Evolutionary conservation across 768 basidiomycete species (phyloP), one percentile per base, ranked within the genome.

Genomic region (Hygrocybe coccinea): DNA sequence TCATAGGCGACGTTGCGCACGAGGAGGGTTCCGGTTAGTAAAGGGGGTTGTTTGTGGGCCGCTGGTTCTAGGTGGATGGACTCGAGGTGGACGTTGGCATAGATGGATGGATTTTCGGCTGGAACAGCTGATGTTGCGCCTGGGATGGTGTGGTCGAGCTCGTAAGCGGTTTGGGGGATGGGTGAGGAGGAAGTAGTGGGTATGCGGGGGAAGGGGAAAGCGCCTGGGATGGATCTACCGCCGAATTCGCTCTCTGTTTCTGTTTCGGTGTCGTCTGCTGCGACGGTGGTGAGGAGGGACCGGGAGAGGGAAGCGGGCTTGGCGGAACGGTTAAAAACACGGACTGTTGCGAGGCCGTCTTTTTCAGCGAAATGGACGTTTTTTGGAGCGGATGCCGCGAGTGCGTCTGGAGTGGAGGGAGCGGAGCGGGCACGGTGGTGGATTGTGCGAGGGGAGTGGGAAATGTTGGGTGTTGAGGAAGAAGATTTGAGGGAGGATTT

Each of bases 361-460:
- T 80, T 78, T 56, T 81, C 75, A 48, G 91, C 88, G 62, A 97
- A 98, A 66, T 95, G 94, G 0, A 97, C 95, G 50, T 84, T 87
- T 74, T 95, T 95, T 1, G 80, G 82, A 50, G 54, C 2, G 51
- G 47, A n/a, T 29, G 54, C 29, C 50, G 56, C 29, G 25, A 57
- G 11, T 35, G 47, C 47, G 29, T 59, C 48, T 0, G 76, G 87
- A 0, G 86, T 84, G 1, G 80, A 69, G 0, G 93, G 89, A 29
- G 81, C 83, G 7, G 85, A 86, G 65, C 62, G 65, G 0, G 76
- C 67, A 63, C 75, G 72, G 50, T 61, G 60, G 63, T 71, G 67
- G 55, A 46, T 37, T 39, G 59, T 52, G 21, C 56, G 61, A 36
- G 51, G 67, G 44, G 36, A 56, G 25, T 61, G 50, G 52, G 59